These are phyloP conservation scores for Colletotrichum sp. DNA, from an alignment of 2,329 filamentous ascomycete genomes.

Conservation along the genomic window DNA sequence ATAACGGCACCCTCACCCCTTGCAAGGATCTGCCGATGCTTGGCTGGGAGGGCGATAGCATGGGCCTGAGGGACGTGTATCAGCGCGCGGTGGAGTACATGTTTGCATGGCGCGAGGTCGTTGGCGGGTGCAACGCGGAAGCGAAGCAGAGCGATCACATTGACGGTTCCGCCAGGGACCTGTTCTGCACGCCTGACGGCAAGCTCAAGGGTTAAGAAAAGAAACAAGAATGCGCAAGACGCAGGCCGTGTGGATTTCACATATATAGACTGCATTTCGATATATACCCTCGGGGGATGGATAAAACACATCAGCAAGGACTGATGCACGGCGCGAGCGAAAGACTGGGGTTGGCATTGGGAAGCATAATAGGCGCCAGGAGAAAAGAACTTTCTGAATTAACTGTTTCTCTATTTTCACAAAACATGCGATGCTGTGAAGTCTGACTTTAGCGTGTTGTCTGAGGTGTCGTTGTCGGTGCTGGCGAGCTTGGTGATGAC, in stretches of 20 bases:
- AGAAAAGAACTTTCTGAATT: neutral
- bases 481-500: constrained; percentile 46
- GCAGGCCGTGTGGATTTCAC: neutral
- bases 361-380: neutral
- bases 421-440: neutral
- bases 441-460: neutral
- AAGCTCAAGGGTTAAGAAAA: constrained; percentile 26
- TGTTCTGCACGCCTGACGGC: constrained; percentile 62
- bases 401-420: neutral
- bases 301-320: neutral
- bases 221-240: constrained; percentile 24
- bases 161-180: constrained; percentile 55
- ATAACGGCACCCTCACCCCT: constrained; percentile 45
- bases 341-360: neutral
- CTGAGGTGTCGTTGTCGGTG: neutral
- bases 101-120: constrained; percentile 61
- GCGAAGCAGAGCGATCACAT: constrained; percentile 29
- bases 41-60: constrained; percentile 65
- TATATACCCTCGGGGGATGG: constrained; percentile 19
- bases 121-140: constrained; percentile 68
- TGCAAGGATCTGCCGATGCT: constrained; percentile 62
- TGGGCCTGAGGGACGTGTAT: constrained; percentile 44
- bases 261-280: constrained; percentile 9
- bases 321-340: neutral
- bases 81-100: constrained; percentile 57